A percentile compares a stretch with the other conserved stretches of the same genome.
phyloP scores from a whole-genome alignment of 1,284 basidiomycete species.

The Vanrija sp. region DNA sequence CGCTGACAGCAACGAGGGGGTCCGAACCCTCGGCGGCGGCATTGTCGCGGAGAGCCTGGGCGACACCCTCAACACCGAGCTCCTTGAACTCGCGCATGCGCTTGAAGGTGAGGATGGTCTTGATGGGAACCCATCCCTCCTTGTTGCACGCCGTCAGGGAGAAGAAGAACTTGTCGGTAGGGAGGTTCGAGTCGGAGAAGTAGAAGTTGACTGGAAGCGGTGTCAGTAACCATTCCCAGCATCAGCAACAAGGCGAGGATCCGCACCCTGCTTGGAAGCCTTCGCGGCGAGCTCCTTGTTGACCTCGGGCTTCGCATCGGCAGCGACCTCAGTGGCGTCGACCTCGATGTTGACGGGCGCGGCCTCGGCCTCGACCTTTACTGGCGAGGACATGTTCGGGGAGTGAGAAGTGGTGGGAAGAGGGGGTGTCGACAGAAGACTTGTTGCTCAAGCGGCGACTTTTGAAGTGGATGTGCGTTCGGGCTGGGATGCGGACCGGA shows the following conservation, averaged over 20 bases:
- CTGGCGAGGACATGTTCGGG: slow-evolving; percentile 14
- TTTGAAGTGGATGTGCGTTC: neutral
- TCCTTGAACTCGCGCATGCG: slow-evolving; percentile 75
- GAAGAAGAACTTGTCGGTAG: slow-evolving; percentile 99
- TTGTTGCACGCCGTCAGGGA: slow-evolving; percentile 66
- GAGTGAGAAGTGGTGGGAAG: slow-evolving; percentile 32
- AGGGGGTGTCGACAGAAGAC: neutral
- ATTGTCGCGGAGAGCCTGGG: slow-evolving; percentile 59
- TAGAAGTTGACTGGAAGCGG: slow-evolving; percentile 81
- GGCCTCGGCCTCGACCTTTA: neutral
- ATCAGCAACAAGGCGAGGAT: neutral
- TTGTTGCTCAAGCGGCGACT: neutral
- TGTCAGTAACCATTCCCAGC: neutral
- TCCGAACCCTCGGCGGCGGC: slow-evolving; percentile 48
- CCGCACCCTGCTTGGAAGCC: slow-evolving; percentile 41
- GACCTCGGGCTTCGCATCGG: slow-evolving; percentile 34
- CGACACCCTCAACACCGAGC: slow-evolving; percentile 64
- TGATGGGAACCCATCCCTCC: slow-evolving; percentile 87
- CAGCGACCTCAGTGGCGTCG: slow-evolving; percentile 17
- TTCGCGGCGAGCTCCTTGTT: slow-evolving; percentile 2
- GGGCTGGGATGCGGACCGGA: neutral
- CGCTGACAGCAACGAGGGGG: slow-evolving; percentile 66
- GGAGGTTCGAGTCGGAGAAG: slow-evolving; percentile 93
- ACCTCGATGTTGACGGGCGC: slow-evolving; percentile 15
- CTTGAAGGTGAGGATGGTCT: slow-evolving; percentile 89